phyloP scores from a whole-genome alignment of 2,329 filamentous ascomycete species.

The Phoma herbarum region DNA sequence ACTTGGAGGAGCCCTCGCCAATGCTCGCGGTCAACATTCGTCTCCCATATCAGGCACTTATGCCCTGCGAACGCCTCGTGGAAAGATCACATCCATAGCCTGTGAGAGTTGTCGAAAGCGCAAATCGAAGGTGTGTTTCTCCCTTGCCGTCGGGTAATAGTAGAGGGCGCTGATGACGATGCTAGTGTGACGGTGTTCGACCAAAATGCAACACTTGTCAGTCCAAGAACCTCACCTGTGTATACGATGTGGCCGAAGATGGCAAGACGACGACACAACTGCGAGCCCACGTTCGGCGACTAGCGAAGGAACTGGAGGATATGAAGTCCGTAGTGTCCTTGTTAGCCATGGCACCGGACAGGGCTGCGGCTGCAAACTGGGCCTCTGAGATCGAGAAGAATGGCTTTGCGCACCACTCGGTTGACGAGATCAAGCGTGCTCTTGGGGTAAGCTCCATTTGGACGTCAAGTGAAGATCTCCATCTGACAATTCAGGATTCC shows the following conservation, averaged over 20 bases:
- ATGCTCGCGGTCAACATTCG: slow-evolving; percentile 44
- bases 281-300: slow-evolving; percentile 48
- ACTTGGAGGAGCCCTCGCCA: slow-evolving; percentile 41
- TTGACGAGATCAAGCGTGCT: slow-evolving; percentile 49
- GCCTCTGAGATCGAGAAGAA: slow-evolving; percentile 50
- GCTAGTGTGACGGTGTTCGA: slow-evolving; percentile 49
- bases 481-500: slow-evolving; percentile 36
- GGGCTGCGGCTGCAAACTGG: slow-evolving; percentile 47
- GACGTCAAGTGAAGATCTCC: not conserved
- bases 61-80: slow-evolving; percentile 48
- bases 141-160: not conserved
- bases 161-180: slow-evolving; percentile 21
- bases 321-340: slow-evolving; percentile 50
- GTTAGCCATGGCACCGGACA: slow-evolving; percentile 47
- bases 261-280: slow-evolving; percentile 51
- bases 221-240: slow-evolving; percentile 49
- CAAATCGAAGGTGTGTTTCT: slow-evolving; percentile 47
- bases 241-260: slow-evolving; percentile 52
- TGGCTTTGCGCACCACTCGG: slow-evolving; percentile 50
- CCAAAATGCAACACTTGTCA: slow-evolving; percentile 53
- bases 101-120: slow-evolving; percentile 52
- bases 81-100: slow-evolving; percentile 52
- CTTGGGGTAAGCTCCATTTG: slow-evolving; percentile 39
- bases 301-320: slow-evolving; percentile 52
- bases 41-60: slow-evolving; percentile 50